Evolutionary conservation across 768 basidiomycete species (phyloP), one percentile per base, ranked within the genome.

Genomic region (Termitomyces sp.): DNA sequence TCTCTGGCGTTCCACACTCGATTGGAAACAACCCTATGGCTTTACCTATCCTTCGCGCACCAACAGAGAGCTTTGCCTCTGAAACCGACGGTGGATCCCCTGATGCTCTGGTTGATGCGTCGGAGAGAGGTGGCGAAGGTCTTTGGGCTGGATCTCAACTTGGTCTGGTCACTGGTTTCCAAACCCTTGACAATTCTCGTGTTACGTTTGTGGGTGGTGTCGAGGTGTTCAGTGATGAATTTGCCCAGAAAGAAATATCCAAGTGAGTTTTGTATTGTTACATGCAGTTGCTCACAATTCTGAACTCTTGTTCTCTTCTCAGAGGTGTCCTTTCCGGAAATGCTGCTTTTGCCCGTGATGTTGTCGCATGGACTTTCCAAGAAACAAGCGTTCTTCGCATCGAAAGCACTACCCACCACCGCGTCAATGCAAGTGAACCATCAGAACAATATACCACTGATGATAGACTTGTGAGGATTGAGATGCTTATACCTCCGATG

Each of bases 301-400:
- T 38, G 29, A 49, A 31, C 7, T 56, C 25, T 50, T 61, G 27
- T 41, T 29, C 22, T 31, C 18, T 16, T 55, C 35, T 22, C 58
- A 85, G 85, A 41, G 85, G 84, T 9, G 72, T 76, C 18, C 73
- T 79, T 50, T 83, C 88, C 2, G 91, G 89, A 16, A 99, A 99
- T 66, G 72, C 74, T 7, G 82, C 82, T 53, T 88, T 97, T 57
- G 81, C 76, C 3, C 73, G 76, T 46, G 93, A 96, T 59, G 69
- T 98, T 40, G 80, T 86, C 3, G 80, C 83, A 5, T 99, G 96
- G 96, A 83, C 88, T 0, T 96, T 98, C 85, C 89, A 93, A 62
- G 91, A 97, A 68, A 79, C 81, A 1, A 77, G 84, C 12, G 89
- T 91, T 2, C 76, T 96, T 46, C 85, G 91, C 23, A 85, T 98